Percentiles rank a stretch among this genome's conserved stretches.
Conservation (phyloP, 768 basidiomycete genomes). For the Rossbeevera mucosa region DNA sequence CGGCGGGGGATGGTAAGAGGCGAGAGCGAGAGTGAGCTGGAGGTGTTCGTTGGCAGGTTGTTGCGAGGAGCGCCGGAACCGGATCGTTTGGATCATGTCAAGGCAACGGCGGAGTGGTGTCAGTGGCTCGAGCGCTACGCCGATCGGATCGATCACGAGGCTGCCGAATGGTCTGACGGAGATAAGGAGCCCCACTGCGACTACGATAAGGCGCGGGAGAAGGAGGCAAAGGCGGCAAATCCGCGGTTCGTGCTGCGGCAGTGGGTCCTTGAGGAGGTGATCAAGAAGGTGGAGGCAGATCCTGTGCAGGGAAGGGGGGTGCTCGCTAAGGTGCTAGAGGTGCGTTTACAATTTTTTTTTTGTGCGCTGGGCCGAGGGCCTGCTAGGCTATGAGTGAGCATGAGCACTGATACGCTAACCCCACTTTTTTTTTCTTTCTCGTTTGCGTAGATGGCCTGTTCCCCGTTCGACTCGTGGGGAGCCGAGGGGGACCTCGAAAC, state of each 20-base stretch:
- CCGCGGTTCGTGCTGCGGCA: conserved; percentile 92
- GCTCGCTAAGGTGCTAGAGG: conserved; percentile 78
- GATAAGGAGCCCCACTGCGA: conserved; percentile 35
- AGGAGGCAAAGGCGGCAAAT: conserved; percentile 58
- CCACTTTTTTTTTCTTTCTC: background rate
- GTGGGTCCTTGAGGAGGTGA: conserved; percentile 95
- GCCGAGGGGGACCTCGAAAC: conserved; percentile 52
- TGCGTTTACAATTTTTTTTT: conserved; percentile 30
- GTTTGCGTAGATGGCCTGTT: conserved; percentile 69
- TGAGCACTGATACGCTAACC: background rate
- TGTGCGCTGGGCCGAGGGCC: background rate
- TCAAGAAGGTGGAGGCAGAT: conserved; percentile 68
- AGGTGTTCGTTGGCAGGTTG: conserved; percentile 41
- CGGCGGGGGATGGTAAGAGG: conserved; percentile 34
- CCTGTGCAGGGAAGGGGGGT: conserved; percentile 56
- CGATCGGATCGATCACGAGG: conserved; percentile 51
- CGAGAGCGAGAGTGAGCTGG: conserved; percentile 24
- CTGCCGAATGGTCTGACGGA: conserved; percentile 38
- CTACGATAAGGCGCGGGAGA: conserved; percentile 43
- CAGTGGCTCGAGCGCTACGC: conserved; percentile 65
- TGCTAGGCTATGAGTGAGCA: no score
- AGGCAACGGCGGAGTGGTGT: conserved; percentile 50
- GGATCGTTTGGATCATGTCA: conserved; percentile 38
- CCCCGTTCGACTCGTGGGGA: conserved; percentile 86
- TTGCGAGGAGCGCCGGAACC: conserved; percentile 47